phyloP scores from a whole-genome alignment of 176 grass and related monocot species.

The Thinopyrum elongatum region DNA sequence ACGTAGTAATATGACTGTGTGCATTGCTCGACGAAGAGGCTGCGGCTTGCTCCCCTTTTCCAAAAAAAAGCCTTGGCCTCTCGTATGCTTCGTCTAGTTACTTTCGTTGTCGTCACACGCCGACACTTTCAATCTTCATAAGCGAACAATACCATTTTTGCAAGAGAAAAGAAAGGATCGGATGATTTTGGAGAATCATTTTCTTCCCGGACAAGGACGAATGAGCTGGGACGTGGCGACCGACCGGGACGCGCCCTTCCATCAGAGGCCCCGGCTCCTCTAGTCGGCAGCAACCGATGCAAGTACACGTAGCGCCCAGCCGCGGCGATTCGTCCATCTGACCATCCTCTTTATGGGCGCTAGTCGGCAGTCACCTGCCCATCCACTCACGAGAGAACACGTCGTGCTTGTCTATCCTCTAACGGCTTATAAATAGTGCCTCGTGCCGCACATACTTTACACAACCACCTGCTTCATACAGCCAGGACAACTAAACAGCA shows the following conservation, averaged over 20 bases:
- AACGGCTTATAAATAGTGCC: constrained; percentile 8
- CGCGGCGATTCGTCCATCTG: neutral
- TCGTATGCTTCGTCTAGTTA: no score
- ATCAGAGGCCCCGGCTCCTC: neutral
- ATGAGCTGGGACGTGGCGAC: neutral
- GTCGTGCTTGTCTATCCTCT: no score
- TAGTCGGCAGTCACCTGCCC: neutral
- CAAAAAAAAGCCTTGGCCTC: no score
- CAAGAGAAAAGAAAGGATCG: neutral
- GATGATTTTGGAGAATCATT: no score
- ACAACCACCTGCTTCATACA: no score
- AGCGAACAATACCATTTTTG: neutral
- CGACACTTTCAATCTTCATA: neutral
- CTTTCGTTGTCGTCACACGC: neutral
- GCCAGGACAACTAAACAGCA: neutral
- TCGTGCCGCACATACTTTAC: neutral
- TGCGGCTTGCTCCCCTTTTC: no score
- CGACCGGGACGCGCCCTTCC: neutral
- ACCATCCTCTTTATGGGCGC: neutral
- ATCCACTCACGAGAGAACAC: neutral
- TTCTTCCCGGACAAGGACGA: neutral
- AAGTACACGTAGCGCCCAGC: neutral
- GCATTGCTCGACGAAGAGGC: no score
- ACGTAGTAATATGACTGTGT: no score
- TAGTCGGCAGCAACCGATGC: neutral